phyloP scores from a whole-genome alignment of 805 yeast genomes.

The Gaillardinia entomophila region DNA sequence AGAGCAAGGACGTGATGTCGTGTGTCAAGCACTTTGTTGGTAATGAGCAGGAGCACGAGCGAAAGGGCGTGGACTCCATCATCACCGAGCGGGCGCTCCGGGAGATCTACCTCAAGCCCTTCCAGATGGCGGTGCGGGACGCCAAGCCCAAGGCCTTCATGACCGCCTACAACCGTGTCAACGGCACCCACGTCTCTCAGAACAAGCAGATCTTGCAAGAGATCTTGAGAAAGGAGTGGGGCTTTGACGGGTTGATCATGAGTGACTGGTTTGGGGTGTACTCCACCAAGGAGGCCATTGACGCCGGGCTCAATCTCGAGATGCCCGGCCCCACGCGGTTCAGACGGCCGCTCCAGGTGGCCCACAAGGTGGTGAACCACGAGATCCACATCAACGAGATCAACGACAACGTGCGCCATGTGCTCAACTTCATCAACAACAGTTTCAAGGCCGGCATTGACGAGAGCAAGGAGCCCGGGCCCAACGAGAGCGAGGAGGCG shows the following conservation, averaged over 20 bases:
- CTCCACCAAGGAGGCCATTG: conserved; percentile 39
- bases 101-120: conserved; percentile 60
- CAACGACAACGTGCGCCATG: conserved; percentile 43
- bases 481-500: conserved; percentile 45
- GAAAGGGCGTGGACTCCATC: conserved; percentile 43
- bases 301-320: conserved; percentile 57
- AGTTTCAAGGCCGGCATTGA: conserved; percentile 38
- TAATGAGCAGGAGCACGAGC: conserved; percentile 56
- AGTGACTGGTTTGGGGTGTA: conserved; percentile 63
- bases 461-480: conserved; percentile 24
- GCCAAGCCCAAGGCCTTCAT: conserved; percentile 50
- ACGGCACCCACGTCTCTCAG: conserved; percentile 55
- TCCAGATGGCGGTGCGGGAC: conserved; percentile 51
- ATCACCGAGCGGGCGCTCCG: conserved; percentile 58
- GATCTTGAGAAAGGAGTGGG: conserved; percentile 51
- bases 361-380: conserved; percentile 36
- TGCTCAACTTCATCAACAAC: conserved; percentile 43
- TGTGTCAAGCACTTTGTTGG: conserved; percentile 59
- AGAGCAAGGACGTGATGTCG: conserved; percentile 44
- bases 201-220: conserved; percentile 36
- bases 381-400: conserved; percentile 37
- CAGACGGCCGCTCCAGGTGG: conserved; percentile 34
- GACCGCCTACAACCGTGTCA: conserved; percentile 61
- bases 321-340: conserved; percentile 60
- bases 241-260: conserved; percentile 50